Conservation (phyloP, 148 eudicot species). For the Amaranthus palmeri region DNA sequence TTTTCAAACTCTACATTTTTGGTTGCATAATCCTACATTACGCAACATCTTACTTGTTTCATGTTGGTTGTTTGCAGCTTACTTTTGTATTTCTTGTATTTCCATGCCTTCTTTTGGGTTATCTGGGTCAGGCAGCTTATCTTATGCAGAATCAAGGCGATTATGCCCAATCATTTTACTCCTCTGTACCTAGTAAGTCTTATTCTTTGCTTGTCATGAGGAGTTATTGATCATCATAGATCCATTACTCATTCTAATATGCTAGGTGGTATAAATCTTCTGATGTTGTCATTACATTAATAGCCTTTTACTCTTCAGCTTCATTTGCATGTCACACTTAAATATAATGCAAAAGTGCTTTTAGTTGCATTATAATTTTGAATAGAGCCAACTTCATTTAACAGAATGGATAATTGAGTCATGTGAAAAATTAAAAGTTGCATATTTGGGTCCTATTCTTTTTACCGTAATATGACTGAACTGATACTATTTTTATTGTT, state of each 20-base stretch:
- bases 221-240: neutral
- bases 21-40: neutral
- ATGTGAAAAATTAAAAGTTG: neutral
- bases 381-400: neutral
- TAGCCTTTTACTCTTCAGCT: neutral
- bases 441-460: too few relatives aligned
- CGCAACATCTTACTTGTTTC: neutral
- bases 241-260: neutral
- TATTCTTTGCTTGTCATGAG: neutral
- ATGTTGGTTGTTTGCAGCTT: constrained; percentile 61
- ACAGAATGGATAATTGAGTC: neutral
- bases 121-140: constrained; percentile 98
- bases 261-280: neutral
- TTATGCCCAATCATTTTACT: constrained; percentile 68
- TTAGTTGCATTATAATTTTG: neutral
- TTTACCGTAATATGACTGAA: too few relatives aligned
- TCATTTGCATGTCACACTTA: neutral
- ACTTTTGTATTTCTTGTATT: constrained; percentile 83
- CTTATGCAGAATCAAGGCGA: constrained; percentile 76
- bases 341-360: neutral
- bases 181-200: constrained; percentile 82
- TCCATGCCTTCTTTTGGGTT: constrained; percentile 96
- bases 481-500: too few relatives aligned
- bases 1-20: neutral
- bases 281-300: neutral